These are phyloP conservation scores for Colletotrichum limetticola DNA, from an alignment of 2,329 filamentous ascomycete genomes.

Conservation along the genomic window DNA sequence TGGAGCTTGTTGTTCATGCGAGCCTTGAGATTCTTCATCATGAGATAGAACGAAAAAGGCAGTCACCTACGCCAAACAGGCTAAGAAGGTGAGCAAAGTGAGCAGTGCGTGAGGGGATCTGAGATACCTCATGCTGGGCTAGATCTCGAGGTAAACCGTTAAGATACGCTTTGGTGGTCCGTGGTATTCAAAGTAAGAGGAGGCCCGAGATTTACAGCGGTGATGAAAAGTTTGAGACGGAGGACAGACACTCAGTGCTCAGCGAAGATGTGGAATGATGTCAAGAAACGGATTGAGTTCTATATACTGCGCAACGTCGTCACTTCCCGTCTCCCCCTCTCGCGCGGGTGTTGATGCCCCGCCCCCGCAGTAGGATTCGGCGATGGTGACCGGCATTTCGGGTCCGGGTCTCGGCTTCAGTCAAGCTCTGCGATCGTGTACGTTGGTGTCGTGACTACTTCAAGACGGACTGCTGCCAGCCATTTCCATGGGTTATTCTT, in stretches of 20 bases:
- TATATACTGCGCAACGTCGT: neutral
- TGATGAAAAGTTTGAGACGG: neutral
- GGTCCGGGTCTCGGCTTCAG: constrained; percentile 20
- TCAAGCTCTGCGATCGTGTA: neutral
- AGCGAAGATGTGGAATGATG: neutral
- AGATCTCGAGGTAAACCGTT: neutral
- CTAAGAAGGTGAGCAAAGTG: neutral
- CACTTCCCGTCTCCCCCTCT: neutral
- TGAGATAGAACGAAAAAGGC: neutral
- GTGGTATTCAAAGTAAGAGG: neutral
- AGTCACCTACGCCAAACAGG: neutral
- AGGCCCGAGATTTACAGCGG: neutral
- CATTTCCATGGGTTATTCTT: neutral
- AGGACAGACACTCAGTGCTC: neutral
- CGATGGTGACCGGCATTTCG: constrained; percentile 27
- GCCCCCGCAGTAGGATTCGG: constrained; percentile 26
- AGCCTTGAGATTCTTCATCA: neutral
- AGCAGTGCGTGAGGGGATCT: neutral
- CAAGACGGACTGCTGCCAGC: neutral
- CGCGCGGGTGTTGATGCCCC: constrained; percentile 5
- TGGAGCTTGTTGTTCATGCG: neutral
- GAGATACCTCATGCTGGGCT: constrained; percentile 20
- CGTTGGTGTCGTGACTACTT: neutral
- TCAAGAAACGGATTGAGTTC: constrained; percentile 6
- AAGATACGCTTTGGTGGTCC: neutral